Percentiles rank a stretch among this genome's conserved stretches.
Conservation (phyloP, 78 protist species). For the Emiliania huxleyi region DNA sequence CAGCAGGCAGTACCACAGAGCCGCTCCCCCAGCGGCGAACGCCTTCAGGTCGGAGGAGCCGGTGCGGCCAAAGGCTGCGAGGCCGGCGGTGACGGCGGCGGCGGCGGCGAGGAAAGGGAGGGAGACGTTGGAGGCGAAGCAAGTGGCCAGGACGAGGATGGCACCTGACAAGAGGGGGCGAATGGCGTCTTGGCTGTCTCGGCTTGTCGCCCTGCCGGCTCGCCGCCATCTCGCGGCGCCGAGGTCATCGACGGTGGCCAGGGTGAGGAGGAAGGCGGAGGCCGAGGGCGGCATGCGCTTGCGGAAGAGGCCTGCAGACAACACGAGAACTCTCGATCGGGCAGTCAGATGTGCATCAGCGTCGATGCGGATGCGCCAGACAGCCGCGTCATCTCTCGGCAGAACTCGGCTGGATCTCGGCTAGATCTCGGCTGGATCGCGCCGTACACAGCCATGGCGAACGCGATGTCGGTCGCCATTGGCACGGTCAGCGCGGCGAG, state of each 20-base stretch:
- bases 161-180: neutral
- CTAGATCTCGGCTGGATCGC: no score
- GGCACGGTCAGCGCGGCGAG: neutral
- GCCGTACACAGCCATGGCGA: neutral
- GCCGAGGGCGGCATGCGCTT: neutral
- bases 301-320: neutral
- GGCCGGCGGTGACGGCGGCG: neutral
- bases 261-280: slow-evolving; percentile 24
- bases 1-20: neutral
- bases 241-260: slow-evolving; percentile 26
- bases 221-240: no score
- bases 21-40: neutral
- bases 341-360: no score
- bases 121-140: neutral
- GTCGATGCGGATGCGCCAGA: no score
- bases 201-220: no score
- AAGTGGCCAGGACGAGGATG: neutral
- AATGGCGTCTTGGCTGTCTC: no score
- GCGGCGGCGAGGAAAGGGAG: neutral
- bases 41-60: neutral
- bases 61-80: neutral
- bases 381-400: no score
- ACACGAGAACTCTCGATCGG: no score
- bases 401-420: no score
- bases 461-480: slow-evolving; percentile 28